A percentile compares a stretch with the other conserved stretches of the same genome.
Evolutionary conservation across 1,139 yeast species (phyloP).

Genomic region (Yamadazyma atlantica): DNA sequence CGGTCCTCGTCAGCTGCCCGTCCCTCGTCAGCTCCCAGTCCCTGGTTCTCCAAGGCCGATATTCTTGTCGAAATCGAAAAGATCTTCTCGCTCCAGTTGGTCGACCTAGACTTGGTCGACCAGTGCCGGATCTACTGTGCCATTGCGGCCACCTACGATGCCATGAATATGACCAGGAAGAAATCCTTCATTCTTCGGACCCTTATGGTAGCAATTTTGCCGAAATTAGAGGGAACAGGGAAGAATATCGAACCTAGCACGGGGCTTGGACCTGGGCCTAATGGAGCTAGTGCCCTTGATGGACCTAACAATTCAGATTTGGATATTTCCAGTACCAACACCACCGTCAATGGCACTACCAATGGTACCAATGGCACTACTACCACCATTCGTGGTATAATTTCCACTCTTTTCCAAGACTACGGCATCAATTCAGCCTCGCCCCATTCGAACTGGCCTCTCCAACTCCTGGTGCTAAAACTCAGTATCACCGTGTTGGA

Average conservation of each 20-base stretch:
- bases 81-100: conserved; percentile 37
- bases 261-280: too few relatives aligned
- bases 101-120: conserved; percentile 47
- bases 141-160: conserved; percentile 63
- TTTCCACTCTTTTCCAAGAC: conserved; percentile 38
- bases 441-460: too few relatives aligned
- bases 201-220: conserved; percentile 52
- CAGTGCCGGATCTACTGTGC: conserved; percentile 65
- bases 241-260: too few relatives aligned
- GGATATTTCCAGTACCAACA: too few relatives aligned
- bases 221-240: conserved; percentile 34
- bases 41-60: conserved; percentile 33
- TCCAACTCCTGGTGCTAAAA: conserved; percentile 58
- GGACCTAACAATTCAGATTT: conserved; percentile 9
- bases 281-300: too few relatives aligned
- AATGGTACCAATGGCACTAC: background rate
- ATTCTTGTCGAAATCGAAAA: conserved; percentile 53
- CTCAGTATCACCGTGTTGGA: conserved; percentile 57
- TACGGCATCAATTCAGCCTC: conserved; percentile 41
- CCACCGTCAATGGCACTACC: background rate
- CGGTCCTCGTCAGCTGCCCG: too few relatives aligned
- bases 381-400: conserved; percentile 27
- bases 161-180: conserved; percentile 64
- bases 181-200: conserved; percentile 68
- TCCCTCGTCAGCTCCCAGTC: too few relatives aligned